A percentile compares a stretch with the other conserved stretches of the same genome.
Evolutionary conservation across 768 basidiomycete species (phyloP).

Genomic region (Boletus bicolor): DNA sequence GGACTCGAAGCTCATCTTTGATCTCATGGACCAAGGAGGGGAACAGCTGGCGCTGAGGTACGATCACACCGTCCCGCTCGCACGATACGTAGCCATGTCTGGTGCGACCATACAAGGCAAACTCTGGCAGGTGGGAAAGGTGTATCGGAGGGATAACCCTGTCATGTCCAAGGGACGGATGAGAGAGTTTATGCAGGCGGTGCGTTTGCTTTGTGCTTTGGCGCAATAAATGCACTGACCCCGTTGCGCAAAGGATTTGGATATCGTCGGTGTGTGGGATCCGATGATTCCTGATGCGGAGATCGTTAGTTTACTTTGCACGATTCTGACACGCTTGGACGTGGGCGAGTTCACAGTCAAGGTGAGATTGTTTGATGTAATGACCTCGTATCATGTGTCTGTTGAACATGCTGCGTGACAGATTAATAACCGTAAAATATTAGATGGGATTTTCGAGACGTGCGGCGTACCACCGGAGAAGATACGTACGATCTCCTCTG

Average conservation of each 20-base stretch:
- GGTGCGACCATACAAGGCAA: constrained; percentile 80
- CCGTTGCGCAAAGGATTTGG: constrained; percentile 69
- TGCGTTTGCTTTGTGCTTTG: constrained; percentile 33
- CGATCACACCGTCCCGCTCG: constrained; percentile 96
- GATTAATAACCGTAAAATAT: constrained; percentile 95
- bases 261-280: constrained; percentile 90
- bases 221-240: not conserved
- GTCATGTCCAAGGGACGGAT: constrained; percentile 98
- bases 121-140: constrained; percentile 98
- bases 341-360: constrained; percentile 96
- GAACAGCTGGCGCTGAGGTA: constrained; percentile 93
- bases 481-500: constrained; percentile 89
- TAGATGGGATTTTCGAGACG: constrained; percentile 95
- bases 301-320: constrained; percentile 76
- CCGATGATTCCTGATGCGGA: constrained; percentile 98
- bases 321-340: constrained; percentile 76
- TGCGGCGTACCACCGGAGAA: constrained; percentile 92
- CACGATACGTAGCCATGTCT: constrained; percentile 92
- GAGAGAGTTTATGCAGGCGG: constrained; percentile 98
- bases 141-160: constrained; percentile 93
- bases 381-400: not conserved
- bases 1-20: constrained; percentile 96
- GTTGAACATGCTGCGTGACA: constrained; percentile 29
- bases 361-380: constrained; percentile 37
- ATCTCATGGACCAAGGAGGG: constrained; percentile 95